Evolutionary conservation across 2,329 filamentous ascomycete genomes (phyloP).

Genomic region (Talaromyces funiculosus): DNA sequence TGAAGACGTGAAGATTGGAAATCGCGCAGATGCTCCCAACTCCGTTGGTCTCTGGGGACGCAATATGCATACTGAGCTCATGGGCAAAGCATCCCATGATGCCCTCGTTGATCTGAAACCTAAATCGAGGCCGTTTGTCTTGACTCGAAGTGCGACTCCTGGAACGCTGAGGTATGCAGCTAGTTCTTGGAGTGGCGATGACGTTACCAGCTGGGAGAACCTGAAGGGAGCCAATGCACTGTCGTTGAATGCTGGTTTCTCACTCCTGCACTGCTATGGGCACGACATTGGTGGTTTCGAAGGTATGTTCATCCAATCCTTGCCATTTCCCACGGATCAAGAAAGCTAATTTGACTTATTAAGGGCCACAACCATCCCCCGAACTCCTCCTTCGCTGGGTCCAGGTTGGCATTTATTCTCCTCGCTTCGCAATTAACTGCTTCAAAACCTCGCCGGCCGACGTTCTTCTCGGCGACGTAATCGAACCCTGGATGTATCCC

Average conservation of each 20-base stretch:
- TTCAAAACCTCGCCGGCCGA: conserved; percentile 66
- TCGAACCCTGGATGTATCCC: conserved; percentile 74
- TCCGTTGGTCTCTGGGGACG: conserved; percentile 65
- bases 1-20: conserved; percentile 27
- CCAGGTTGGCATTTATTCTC: conserved; percentile 63
- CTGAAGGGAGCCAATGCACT: conserved; percentile 68
- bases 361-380: conserved; percentile 58
- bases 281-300: conserved; percentile 74
- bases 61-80: conserved; percentile 63
- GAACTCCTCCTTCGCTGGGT: conserved; percentile 69
- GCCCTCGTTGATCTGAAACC: conserved; percentile 57
- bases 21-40: conserved; percentile 34
- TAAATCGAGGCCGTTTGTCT: conserved; percentile 58
- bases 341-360: neutral
- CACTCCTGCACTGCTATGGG: conserved; percentile 63
- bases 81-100: conserved; percentile 65
- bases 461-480: conserved; percentile 64
- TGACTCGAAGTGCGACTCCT: conserved; percentile 65
- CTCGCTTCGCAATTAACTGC: conserved; percentile 71
- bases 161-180: conserved; percentile 65
- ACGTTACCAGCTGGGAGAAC: conserved; percentile 66
- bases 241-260: conserved; percentile 63
- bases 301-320: conserved; percentile 32
- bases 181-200: conserved; percentile 71
- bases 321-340: neutral